Evolutionary conservation across 2,329 filamentous ascomycete species (phyloP).

Genomic region (Lasiodiplodia sp.): DNA sequence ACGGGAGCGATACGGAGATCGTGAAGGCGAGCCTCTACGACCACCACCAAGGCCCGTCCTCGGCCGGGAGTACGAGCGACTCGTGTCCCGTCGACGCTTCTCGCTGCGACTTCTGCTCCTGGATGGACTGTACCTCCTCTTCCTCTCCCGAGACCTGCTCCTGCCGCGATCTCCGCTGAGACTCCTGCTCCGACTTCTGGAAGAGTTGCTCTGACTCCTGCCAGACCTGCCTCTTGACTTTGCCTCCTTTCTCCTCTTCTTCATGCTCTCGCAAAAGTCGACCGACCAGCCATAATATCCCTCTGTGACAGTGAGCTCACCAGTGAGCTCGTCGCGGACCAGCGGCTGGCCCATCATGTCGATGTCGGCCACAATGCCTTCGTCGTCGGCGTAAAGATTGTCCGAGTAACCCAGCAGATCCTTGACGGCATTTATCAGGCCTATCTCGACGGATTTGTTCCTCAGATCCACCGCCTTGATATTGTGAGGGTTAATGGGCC

Average conservation of each 20-base stretch:
- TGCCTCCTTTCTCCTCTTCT: constrained; percentile 40
- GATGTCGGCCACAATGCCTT: constrained; percentile 66
- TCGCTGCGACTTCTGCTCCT: constrained; percentile 23
- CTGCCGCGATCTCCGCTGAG: constrained; percentile 19
- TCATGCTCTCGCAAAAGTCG: constrained; percentile 83
- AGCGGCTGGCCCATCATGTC: constrained; percentile 77
- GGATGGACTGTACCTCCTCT: constrained; percentile 27
- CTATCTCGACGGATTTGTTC: constrained; percentile 71
- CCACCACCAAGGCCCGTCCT: constrained; percentile 8
- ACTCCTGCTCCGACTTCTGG: constrained; percentile 26
- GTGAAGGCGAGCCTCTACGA: constrained; percentile 11
- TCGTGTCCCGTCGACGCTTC: constrained; percentile 23
- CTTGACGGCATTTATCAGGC: constrained; percentile 73
- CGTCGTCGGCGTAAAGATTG: constrained; percentile 66
- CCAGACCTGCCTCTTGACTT: constrained; percentile 5
- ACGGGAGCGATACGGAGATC: constrained; percentile 9
- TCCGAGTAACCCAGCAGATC: constrained; percentile 73
- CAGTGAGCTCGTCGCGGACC: constrained; percentile 69
- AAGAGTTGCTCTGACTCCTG: constrained; percentile 17
- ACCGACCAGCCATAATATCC: constrained; percentile 91
- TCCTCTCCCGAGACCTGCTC: constrained; percentile 5
- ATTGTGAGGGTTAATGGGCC: constrained; percentile 73
- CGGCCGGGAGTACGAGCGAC: constrained; percentile 24
- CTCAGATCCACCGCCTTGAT: constrained; percentile 76
- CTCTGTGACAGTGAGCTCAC: constrained; percentile 69